A percentile compares a stretch with the other conserved stretches of the same genome.
phyloP scores from a whole-genome alignment of 345 rosid genomes.

The Zanthoxylum bungeanum region DNA sequence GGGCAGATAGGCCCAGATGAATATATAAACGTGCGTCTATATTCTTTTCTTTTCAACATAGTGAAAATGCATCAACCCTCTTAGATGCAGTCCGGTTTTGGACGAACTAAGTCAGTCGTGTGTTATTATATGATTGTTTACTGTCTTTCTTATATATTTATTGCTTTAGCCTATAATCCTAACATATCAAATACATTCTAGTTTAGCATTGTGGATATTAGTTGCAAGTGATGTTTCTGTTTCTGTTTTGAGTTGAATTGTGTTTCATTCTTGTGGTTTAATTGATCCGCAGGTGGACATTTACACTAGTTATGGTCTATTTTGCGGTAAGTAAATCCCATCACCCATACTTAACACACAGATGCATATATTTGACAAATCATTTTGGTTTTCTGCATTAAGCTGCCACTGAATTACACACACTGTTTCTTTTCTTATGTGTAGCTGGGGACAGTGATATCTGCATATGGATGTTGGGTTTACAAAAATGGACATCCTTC shows the following conservation, averaged over 20 bases:
- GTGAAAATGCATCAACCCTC: too few species aligned
- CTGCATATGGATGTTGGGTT: slow-evolving; percentile 76
- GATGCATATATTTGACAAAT: background rate
- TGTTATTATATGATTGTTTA: too few species aligned
- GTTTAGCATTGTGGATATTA: background rate
- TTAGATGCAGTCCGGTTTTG: too few species aligned
- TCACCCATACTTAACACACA: background rate
- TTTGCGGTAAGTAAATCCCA: slow-evolving; percentile 64
- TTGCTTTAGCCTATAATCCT: too few species aligned
- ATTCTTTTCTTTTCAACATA: too few species aligned
- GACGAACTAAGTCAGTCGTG: too few species aligned
- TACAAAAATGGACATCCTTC: slow-evolving; percentile 17
- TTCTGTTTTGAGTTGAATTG: background rate
- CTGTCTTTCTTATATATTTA: too few species aligned
- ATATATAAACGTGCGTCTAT: too few species aligned
- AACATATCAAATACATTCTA: background rate
- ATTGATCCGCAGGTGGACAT: slow-evolving; percentile 78
- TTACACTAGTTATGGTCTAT: slow-evolving; percentile 68
- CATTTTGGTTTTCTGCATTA: background rate
- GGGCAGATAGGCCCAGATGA: too few species aligned
- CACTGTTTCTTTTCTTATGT: background rate
- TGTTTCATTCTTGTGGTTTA: background rate
- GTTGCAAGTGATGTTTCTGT: background rate
- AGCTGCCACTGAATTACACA: background rate
- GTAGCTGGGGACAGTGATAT: slow-evolving; percentile 64